Percentiles rank a stretch among this genome's conserved stretches.
Evolutionary conservation across 441 rosid species (phyloP).

Genomic region (Eutrema salsugineum): DNA sequence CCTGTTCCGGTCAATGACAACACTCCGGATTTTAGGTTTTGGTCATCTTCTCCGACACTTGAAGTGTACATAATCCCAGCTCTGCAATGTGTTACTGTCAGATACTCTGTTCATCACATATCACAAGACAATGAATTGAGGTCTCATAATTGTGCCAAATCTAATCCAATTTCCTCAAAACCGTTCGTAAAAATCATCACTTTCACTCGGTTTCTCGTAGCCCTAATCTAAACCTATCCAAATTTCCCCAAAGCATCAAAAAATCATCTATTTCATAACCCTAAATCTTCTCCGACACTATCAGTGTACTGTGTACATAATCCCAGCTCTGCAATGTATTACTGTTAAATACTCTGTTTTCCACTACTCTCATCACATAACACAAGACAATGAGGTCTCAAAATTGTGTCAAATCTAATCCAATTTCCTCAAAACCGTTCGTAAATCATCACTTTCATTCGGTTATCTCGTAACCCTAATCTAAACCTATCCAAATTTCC

Average conservation of each 20-base stretch:
- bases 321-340: constrained; percentile 77
- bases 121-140: neutral
- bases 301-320: constrained; percentile 70
- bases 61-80: constrained; percentile 91
- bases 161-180: neutral
- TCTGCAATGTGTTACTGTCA: constrained; percentile 44
- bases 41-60: constrained; percentile 38
- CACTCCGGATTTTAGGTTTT: constrained; percentile 46
- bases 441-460: neutral
- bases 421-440: neutral
- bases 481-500: neutral
- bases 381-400: neutral
- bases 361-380: neutral
- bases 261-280: neutral
- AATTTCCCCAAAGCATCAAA: neutral
- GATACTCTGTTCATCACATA: neutral
- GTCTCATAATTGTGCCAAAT: neutral
- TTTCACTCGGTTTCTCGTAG: neutral
- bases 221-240: neutral
- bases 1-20: constrained; percentile 83
- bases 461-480: neutral
- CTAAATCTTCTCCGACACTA: constrained; percentile 33
- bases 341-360: constrained; percentile 1
- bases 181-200: neutral
- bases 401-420: neutral